Evolutionary conservation across 2,329 filamentous ascomycete species (phyloP).

Genomic region (Microdochium bolleyi): DNA sequence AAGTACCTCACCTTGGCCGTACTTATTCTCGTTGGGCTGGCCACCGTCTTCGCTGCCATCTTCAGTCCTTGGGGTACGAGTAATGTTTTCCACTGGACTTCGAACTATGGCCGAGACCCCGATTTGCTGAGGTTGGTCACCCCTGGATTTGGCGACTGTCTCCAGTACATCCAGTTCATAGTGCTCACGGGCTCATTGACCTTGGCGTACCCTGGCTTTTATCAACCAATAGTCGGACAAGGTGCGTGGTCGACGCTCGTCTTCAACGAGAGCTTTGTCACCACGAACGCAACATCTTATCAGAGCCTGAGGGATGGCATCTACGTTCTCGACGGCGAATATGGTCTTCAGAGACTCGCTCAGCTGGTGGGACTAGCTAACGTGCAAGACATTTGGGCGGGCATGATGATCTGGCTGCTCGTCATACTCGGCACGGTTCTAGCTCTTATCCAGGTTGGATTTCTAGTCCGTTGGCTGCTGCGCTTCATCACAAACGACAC

Average conservation of each 20-base stretch:
- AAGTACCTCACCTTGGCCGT: constrained; percentile 72
- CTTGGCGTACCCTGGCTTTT: constrained; percentile 87
- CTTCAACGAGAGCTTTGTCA: constrained; percentile 88
- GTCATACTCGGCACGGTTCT: constrained; percentile 64
- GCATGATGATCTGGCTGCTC: constrained; percentile 86
- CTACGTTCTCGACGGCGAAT: constrained; percentile 71
- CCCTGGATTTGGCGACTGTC: constrained; percentile 90
- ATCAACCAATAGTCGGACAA: constrained; percentile 83
- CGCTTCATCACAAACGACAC: constrained; percentile 62
- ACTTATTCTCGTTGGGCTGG: constrained; percentile 70
- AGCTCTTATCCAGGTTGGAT: constrained; percentile 67
- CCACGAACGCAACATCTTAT: constrained; percentile 36
- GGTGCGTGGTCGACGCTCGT: constrained; percentile 82
- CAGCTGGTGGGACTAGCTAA: constrained; percentile 76
- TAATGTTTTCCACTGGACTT: constrained; percentile 92
- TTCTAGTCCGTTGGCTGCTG: constrained; percentile 68
- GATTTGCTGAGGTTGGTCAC: constrained; percentile 89
- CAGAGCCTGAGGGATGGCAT: constrained; percentile 72
- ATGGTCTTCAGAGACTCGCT: constrained; percentile 71
- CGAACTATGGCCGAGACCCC: constrained; percentile 90
- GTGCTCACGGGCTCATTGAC: constrained; percentile 81
- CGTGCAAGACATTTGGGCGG: constrained; percentile 80
- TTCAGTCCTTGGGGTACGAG: constrained; percentile 91
- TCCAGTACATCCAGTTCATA: constrained; percentile 94
- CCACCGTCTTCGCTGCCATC: constrained; percentile 76